A percentile compares a stretch with the other conserved stretches of the same genome.
Evolutionary conservation across 2,329 filamentous ascomycete species (phyloP).

Genomic region (Arthrocladium fulminans): DNA sequence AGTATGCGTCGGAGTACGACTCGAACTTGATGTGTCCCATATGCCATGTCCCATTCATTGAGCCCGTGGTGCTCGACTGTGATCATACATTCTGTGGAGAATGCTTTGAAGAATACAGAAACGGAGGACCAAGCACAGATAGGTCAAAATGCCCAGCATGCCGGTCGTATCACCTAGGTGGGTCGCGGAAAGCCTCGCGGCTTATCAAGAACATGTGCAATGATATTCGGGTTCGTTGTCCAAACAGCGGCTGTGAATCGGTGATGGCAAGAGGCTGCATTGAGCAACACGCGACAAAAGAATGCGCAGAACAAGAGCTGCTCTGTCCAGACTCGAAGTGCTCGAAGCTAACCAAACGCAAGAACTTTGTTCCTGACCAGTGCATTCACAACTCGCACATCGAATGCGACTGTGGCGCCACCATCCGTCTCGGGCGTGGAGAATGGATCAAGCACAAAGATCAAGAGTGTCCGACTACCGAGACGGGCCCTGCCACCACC

Average conservation of each 20-base stretch:
- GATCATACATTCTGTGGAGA: slow-evolving; percentile 56
- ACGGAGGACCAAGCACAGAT: slow-evolving; percentile 11
- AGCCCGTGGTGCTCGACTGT: slow-evolving; percentile 50
- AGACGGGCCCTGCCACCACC: neutral
- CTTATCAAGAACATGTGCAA: slow-evolving; percentile 54
- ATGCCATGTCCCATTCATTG: slow-evolving; percentile 54
- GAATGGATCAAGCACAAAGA: slow-evolving; percentile 23
- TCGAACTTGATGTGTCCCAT: slow-evolving; percentile 56
- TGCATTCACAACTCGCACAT: slow-evolving; percentile 22
- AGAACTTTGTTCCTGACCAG: slow-evolving; percentile 34
- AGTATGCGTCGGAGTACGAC: slow-evolving; percentile 49
- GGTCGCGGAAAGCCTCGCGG: slow-evolving; percentile 41
- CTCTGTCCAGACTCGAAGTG: slow-evolving; percentile 45
- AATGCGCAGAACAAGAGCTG: slow-evolving; percentile 49
- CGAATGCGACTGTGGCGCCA: slow-evolving; percentile 22
- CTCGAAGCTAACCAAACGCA: slow-evolving; percentile 44
- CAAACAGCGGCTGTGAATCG: slow-evolving; percentile 48
- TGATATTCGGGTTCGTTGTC: slow-evolving; percentile 52
- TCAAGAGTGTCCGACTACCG: slow-evolving; percentile 19
- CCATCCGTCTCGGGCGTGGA: slow-evolving; percentile 20
- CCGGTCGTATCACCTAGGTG: slow-evolving; percentile 36
- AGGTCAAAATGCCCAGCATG: slow-evolving; percentile 47
- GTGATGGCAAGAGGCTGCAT: slow-evolving; percentile 48
- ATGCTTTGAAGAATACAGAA: slow-evolving; percentile 41
- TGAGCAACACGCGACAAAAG: slow-evolving; percentile 51